Conservation (phyloP, 495 filamentous ascomycete genomes). For the Penicillium taxi region DNA sequence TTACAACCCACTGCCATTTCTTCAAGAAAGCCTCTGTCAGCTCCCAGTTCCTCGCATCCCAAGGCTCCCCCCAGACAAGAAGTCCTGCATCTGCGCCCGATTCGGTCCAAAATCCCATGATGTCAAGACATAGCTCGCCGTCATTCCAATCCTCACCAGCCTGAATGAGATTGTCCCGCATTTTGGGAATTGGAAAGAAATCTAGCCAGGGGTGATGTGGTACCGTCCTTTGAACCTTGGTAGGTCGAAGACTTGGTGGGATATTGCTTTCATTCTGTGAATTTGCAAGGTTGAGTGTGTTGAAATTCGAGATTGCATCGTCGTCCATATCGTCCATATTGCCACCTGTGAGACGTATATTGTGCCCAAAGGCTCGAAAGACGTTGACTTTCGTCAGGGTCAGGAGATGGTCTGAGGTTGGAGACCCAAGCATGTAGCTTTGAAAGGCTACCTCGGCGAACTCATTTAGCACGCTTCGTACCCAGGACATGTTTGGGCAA, state of each 20-base stretch:
- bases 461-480: slow-evolving; percentile 9
- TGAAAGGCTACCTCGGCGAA: slow-evolving; percentile 25
- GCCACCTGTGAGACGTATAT: slow-evolving; percentile 12
- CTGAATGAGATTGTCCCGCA: slow-evolving; percentile 45
- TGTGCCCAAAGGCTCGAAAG: slow-evolving; percentile 28
- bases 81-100: slow-evolving; percentile 28
- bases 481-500: not conserved
- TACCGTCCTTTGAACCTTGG: slow-evolving; percentile 31
- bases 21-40: slow-evolving; percentile 41
- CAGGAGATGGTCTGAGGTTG: slow-evolving; percentile 34
- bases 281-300: not conserved
- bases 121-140: slow-evolving; percentile 39
- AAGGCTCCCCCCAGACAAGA: slow-evolving; percentile 47
- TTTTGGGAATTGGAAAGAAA: slow-evolving; percentile 41
- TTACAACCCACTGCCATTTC: slow-evolving; percentile 45
- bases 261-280: slow-evolving; percentile 8
- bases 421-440: slow-evolving; percentile 25
- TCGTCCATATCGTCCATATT: slow-evolving; percentile 21
- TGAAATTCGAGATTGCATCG: slow-evolving; percentile 30
- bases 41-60: slow-evolving; percentile 42
- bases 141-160: slow-evolving; percentile 35
- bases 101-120: slow-evolving; percentile 38
- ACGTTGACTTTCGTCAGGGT: slow-evolving; percentile 36
- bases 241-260: slow-evolving; percentile 41
- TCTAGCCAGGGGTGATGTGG: slow-evolving; percentile 49